Conservation (phyloP, 169 alveolate species). For the Perkinsus marinus region DNA sequence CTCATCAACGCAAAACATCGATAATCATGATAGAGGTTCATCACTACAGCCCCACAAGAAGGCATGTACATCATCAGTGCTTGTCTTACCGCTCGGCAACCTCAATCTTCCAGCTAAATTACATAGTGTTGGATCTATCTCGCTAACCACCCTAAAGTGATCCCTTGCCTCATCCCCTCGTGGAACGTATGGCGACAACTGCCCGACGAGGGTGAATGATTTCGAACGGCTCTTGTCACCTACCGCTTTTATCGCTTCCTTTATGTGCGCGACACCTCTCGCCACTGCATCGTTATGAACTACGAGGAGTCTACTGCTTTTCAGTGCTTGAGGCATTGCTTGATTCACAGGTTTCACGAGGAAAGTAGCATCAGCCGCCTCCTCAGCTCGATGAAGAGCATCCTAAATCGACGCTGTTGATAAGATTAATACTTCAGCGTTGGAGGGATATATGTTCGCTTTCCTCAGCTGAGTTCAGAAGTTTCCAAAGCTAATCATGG, state of each 20-base stretch:
- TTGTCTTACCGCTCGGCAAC: background rate
- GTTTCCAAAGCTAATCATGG: too few species aligned
- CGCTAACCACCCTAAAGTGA: background rate
- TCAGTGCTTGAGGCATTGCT: background rate
- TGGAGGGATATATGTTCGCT: too few species aligned
- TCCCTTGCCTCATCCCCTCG: background rate
- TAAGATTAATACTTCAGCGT: too few species aligned
- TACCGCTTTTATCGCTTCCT: background rate
- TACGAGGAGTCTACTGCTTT: background rate
- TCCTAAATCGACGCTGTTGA: too few species aligned
- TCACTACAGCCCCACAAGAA: too few species aligned
- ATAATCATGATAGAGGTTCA: too few species aligned
- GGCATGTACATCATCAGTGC: background rate
- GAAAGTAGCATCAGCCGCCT: background rate
- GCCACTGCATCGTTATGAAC: background rate
- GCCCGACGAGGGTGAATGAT: too few species aligned
- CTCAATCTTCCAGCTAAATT: background rate
- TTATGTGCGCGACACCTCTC: background rate
- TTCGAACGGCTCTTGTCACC: too few species aligned
- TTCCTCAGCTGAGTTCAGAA: too few species aligned
- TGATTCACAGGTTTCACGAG: background rate
- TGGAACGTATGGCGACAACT: background rate
- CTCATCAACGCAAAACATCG: too few species aligned
- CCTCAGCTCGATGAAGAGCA: background rate
- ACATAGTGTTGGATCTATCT: background rate